phyloP scores from a whole-genome alignment of 768 basidiomycete species.

The Lactarius sp. region DNA sequence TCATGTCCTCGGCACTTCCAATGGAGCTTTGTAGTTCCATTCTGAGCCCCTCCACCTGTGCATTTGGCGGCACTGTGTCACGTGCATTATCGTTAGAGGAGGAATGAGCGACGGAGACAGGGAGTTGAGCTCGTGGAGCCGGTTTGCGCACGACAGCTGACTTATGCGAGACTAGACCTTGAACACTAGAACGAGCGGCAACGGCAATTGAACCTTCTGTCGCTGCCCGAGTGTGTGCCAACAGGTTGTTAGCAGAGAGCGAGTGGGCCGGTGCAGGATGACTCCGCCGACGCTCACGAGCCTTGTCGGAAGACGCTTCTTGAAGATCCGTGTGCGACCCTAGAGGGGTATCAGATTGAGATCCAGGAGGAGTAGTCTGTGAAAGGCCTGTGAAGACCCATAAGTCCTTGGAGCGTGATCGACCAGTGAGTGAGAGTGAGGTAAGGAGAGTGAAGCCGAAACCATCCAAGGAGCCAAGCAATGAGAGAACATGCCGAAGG shows the following conservation, averaged over 20 bases:
- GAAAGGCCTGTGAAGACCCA: constrained; percentile 68
- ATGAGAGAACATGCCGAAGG: constrained; percentile 60
- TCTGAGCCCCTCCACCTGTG: constrained; percentile 25
- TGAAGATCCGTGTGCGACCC: constrained; percentile 36
- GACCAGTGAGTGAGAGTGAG: constrained; percentile 66
- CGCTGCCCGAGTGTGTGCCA: constrained; percentile 18
- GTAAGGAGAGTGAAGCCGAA: constrained; percentile 65
- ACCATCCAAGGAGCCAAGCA: constrained; percentile 60
- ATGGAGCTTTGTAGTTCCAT: constrained; percentile 49
- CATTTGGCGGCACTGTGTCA: constrained; percentile 1
- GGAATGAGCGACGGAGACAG: constrained; percentile 44
- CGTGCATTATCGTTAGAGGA: constrained; percentile 31
- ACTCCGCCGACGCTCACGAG: constrained; percentile 16
- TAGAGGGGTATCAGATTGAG: constrained; percentile 33
- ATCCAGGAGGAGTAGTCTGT: constrained; percentile 33
- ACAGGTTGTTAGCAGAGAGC: neutral
- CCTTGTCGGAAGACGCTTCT: constrained; percentile 2
- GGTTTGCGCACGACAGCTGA: constrained; percentile 53
- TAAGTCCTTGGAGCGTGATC: constrained; percentile 68
- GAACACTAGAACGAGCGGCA: constrained; percentile 14
- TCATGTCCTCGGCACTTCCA: constrained; percentile 54
- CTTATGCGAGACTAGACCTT: constrained; percentile 30
- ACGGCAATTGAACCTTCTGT: constrained; percentile 18
- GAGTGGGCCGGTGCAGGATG: constrained; percentile 7
- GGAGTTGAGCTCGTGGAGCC: constrained; percentile 58